Percentiles rank a stretch among this genome's conserved stretches.
Evolutionary conservation across 2,329 filamentous ascomycete species (phyloP).

Genomic region (Microdochium trichocladiopsis): DNA sequence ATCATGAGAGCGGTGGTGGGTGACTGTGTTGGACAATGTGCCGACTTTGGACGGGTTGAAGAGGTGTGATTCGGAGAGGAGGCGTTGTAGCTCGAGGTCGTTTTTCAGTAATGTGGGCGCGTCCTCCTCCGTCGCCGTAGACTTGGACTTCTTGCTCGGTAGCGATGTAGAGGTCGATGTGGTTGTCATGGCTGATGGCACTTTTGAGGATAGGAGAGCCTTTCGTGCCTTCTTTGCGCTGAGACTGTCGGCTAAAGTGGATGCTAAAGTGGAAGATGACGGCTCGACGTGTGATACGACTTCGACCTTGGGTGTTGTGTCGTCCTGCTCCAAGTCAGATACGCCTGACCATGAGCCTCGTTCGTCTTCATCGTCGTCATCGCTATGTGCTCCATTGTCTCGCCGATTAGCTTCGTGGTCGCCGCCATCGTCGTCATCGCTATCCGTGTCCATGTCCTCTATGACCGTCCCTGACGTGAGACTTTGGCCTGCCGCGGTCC

Average conservation of each 20-base stretch:
- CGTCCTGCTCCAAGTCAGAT: slow-evolving; percentile 29
- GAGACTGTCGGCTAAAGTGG: slow-evolving; percentile 21
- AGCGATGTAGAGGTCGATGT: slow-evolving; percentile 16
- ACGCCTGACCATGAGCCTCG: slow-evolving; percentile 54
- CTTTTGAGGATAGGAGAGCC: slow-evolving; percentile 56
- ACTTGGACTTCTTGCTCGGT: slow-evolving; percentile 13
- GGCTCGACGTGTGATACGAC: slow-evolving; percentile 49
- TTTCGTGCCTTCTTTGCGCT: slow-evolving; percentile 67
- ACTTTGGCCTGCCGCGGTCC: slow-evolving; percentile 10
- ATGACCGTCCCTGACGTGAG: slow-evolving; percentile 14
- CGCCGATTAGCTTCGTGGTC: too few relatives aligned
- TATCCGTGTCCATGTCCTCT: slow-evolving; percentile 28
- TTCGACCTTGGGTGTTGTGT: slow-evolving; percentile 35
- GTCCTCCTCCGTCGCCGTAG: slow-evolving; percentile 43
- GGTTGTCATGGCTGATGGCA: slow-evolving; percentile 26
- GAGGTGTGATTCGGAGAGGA: slow-evolving; percentile 87
- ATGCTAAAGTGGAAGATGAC: slow-evolving; percentile 28
- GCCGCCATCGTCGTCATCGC: slow-evolving; percentile 10
- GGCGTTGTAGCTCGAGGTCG: slow-evolving; percentile 83
- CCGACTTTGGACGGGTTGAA: slow-evolving; percentile 40
- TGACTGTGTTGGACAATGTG: slow-evolving; percentile 26
- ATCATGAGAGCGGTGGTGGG: slow-evolving; percentile 16
- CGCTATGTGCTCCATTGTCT: too few relatives aligned
- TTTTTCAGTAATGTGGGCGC: slow-evolving; percentile 72
- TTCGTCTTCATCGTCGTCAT: slow-evolving; percentile 17